Percentiles rank a stretch among this genome's conserved stretches.
phyloP scores from a whole-genome alignment of 257 asterid genomes.

The Paraleonurus japonicus region DNA sequence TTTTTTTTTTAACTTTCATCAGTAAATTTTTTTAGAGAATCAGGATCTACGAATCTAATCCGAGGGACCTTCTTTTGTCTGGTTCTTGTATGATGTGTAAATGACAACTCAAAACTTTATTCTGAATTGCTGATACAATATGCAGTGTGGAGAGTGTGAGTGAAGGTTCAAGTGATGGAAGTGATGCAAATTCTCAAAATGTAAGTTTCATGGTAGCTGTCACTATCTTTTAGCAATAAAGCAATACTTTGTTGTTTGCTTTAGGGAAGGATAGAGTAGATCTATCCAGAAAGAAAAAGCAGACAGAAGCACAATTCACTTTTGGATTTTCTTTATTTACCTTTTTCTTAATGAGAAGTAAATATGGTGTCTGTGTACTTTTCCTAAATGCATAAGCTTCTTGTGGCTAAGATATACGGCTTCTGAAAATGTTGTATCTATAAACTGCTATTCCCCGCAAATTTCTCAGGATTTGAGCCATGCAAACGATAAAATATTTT shows the following conservation, averaged over 20 bases:
- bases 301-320: not conserved
- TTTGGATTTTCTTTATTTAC: slow-evolving; percentile 9
- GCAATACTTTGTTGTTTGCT: slow-evolving; percentile 8
- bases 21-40: not conserved
- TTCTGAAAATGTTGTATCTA: not conserved
- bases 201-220: slow-evolving; percentile 45
- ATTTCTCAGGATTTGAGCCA: not conserved
- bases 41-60: not conserved
- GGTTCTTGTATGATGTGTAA: slow-evolving; percentile 3
- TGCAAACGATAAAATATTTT: not conserved
- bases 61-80: not conserved
- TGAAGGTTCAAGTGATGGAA: slow-evolving; percentile 91
- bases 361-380: not conserved
- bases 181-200: slow-evolving; percentile 79
- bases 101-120: slow-evolving; percentile 9
- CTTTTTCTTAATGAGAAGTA: not conserved
- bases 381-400: not conserved
- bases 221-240: slow-evolving; percentile 1
- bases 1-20: slow-evolving; percentile 16
- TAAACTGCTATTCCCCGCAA: not conserved
- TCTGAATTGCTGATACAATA: slow-evolving; percentile 21
- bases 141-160: slow-evolving; percentile 87
- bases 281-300: slow-evolving; percentile 4
- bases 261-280: slow-evolving; percentile 11
- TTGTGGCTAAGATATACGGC: slow-evolving; percentile 7